phyloP scores from a whole-genome alignment of 805 yeast genomes.

The Nakazawaea holstii region DNA sequence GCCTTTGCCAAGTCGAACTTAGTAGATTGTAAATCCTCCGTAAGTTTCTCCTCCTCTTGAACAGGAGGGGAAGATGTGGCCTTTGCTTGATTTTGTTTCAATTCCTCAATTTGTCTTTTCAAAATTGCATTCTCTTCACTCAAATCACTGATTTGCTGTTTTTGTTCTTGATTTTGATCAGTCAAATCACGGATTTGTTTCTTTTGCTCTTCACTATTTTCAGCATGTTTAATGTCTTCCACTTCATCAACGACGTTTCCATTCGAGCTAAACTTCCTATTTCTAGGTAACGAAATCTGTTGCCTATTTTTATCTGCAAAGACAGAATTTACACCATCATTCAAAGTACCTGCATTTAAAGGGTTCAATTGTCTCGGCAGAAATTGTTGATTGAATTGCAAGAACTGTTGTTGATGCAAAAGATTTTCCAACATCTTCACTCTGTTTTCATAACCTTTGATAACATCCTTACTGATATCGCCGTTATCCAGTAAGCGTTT shows the following conservation, averaged over 20 bases:
- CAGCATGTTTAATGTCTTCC: conserved; percentile 3
- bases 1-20: neutral
- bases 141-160: conserved; percentile 13
- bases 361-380: conserved; percentile 3
- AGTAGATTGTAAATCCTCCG: conserved; percentile 11
- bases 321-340: conserved; percentile 12
- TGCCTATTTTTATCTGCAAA: neutral
- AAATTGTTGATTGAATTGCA: conserved; percentile 38
- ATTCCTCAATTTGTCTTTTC: conserved; percentile 12
- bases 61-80: neutral
- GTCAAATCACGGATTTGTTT: conserved; percentile 19
- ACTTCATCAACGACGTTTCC: neutral
- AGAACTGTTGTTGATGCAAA: conserved; percentile 67
- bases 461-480: conserved; percentile 32
- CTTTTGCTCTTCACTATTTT: conserved; percentile 9
- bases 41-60: conserved; percentile 10
- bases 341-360: conserved; percentile 3
- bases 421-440: conserved; percentile 74
- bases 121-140: conserved; percentile 8
- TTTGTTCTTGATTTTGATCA: conserved; percentile 13
- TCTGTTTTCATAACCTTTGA: conserved; percentile 63
- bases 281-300: conserved; percentile 1
- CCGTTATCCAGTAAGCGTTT: neutral
- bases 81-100: neutral
- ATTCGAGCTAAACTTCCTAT: conserved; percentile 5